Evolutionary conservation across 2,329 filamentous ascomycete genomes (phyloP), one percentile per base, ranked within the genome.

Genomic region (Aspergillus viridinutans): DNA sequence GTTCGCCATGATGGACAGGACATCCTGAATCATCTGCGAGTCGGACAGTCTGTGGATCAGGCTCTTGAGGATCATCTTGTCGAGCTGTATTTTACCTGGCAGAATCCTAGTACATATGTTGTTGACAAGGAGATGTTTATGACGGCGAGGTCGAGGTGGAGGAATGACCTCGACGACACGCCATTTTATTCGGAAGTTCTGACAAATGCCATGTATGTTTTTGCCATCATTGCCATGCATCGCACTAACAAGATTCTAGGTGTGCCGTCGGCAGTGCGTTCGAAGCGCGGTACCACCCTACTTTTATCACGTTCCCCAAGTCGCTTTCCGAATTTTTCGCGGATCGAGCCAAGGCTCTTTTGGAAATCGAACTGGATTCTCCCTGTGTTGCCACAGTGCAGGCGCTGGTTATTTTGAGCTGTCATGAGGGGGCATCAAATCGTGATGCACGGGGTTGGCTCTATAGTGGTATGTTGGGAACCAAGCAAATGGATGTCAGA

Each of bases 301-400:
- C 72, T 2, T 76, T 78, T 62, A 66, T 77, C 57, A 71, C 75
- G 42, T 69, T 76, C 59, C 64, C 69, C 42, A 67, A 74, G 26
- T 72, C 66, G 1, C 55, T 72, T 3, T 67, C 71, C 1, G 72
- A 74, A 21, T 74, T 73, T 42, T 73, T 74, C 50, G 74, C 75
- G 7, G 73, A 76, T 45, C 67, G 78, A 26, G 74, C 76, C 1
- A 80, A 80, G 57, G 71, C 72, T 6, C 68, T 79, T 4, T 61
- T 81, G 8, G 78, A 81, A 42, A 73, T 79, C 4, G 78, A 81
- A 57, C 64, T 81, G 14, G 78, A 80, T 55, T 74, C 70, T 26
- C 79, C 79, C 1, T 76, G 72, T 47, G 69, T 81, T n/a, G 76
- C 78, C 4, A 81, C 78, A 3, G 74, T 78, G 7, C 79, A 81